These are phyloP conservation scores for Auricularia cornea DNA, from an alignment of 768 basidiomycete species.

Conservation along the genomic window DNA sequence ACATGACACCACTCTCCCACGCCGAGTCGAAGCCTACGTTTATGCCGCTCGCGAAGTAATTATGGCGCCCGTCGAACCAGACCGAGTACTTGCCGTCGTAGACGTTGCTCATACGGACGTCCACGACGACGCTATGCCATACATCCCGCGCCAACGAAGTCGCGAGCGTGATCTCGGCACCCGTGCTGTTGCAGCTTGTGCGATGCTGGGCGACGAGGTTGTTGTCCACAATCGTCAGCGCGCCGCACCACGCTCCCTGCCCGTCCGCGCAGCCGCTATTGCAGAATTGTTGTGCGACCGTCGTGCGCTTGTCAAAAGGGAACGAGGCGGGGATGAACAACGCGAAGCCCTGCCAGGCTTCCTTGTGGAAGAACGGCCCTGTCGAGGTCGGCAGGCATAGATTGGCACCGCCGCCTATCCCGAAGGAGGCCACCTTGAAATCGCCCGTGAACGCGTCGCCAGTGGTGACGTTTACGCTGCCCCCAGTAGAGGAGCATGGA, in stretches of 20 bases:
- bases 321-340: not conserved
- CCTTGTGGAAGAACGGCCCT: not conserved
- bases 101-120: not conserved
- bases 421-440: not conserved
- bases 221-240: not conserved
- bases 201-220: not conserved
- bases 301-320: not conserved
- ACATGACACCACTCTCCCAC: not conserved
- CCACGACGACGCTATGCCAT: not conserved
- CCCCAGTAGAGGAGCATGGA: not conserved
- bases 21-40: not conserved
- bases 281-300: not conserved
- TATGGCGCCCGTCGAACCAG: not conserved
- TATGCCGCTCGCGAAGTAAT: not conserved
- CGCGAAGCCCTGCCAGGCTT: not conserved
- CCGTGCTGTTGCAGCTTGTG: not conserved
- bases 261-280: not conserved
- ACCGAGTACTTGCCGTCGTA: not conserved
- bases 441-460: not conserved
- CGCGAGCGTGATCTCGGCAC: not conserved
- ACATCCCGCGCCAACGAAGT: not conserved
- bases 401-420: not conserved
- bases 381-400: not conserved
- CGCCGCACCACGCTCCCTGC: not conserved
- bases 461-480: not conserved